Conservation (phyloP, 805 yeast genomes). For the Pichia phayaonensis region DNA sequence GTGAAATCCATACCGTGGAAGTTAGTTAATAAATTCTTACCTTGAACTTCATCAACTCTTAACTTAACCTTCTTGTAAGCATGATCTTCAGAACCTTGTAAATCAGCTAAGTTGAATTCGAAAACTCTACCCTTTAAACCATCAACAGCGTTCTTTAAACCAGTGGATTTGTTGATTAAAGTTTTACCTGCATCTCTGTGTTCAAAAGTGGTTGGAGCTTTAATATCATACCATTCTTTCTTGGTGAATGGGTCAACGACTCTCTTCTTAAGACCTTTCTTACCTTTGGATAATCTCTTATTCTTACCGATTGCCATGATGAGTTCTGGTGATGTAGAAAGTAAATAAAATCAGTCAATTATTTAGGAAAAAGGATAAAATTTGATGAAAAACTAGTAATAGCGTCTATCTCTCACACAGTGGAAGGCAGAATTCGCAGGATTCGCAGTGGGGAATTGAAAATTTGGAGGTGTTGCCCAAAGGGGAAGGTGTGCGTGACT, state of each 20-base stretch:
- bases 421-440: background rate
- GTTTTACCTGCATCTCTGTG: constrained; percentile 99
- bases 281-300: constrained; percentile 80
- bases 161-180: constrained; percentile 95
- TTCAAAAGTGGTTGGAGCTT: constrained; percentile 98
- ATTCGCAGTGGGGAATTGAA: background rate
- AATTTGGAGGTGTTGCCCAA: background rate
- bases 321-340: constrained; percentile 15
- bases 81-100: constrained; percentile 98
- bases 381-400: background rate
- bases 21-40: constrained; percentile 97
- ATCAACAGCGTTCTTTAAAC: constrained; percentile 96
- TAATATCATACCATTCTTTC: constrained; percentile 97
- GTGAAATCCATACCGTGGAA: constrained; percentile 99
- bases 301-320: constrained; percentile 57
- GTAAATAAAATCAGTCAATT: background rate
- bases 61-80: constrained; percentile 94
- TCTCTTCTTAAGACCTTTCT: constrained; percentile 98
- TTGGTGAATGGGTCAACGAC: constrained; percentile 99
- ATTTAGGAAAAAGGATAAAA: background rate
- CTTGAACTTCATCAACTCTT: constrained; percentile 98
- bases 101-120: constrained; percentile 93
- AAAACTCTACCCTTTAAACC: constrained; percentile 97
- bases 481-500: background rate
- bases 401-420: background rate